These are phyloP conservation scores for Tricholoma bakamatsutake DNA, from an alignment of 768 basidiomycete genomes.

Conservation along the genomic window DNA sequence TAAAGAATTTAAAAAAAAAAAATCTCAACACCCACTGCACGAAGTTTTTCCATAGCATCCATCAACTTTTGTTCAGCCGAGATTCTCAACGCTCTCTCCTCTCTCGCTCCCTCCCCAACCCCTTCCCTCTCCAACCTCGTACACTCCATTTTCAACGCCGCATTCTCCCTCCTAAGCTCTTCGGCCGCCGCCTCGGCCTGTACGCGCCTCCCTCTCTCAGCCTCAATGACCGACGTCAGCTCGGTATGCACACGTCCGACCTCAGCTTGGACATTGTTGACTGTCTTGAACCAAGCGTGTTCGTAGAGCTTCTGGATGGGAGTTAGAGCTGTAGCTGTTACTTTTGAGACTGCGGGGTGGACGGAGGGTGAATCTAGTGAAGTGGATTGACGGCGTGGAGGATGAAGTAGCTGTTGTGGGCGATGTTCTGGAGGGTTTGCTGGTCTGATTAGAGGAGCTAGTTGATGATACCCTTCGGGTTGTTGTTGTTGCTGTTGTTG, in stretches of 20 bases:
- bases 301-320: slow-evolving; percentile 16
- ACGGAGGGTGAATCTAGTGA: neutral
- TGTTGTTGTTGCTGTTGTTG: too few relatives aligned
- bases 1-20: too few relatives aligned
- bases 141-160: slow-evolving; percentile 5
- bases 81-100: slow-evolving; percentile 11
- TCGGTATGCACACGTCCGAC: slow-evolving; percentile 13
- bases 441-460: neutral
- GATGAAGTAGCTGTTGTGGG: neutral
- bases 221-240: slow-evolving; percentile 6
- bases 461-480: too few relatives aligned
- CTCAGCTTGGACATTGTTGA: slow-evolving; percentile 15
- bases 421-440: neutral
- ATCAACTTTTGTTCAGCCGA: slow-evolving; percentile 12
- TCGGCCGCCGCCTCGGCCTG: neutral
- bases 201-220: slow-evolving; percentile 3
- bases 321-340: slow-evolving; percentile 8
- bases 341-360: slow-evolving; percentile 6
- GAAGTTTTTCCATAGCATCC: slow-evolving; percentile 9
- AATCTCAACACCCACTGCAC: slow-evolving; percentile 2
- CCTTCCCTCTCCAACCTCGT: neutral
- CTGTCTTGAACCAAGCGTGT: slow-evolving; percentile 14
- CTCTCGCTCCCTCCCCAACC: slow-evolving; percentile 10
- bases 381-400: too few relatives aligned
- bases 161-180: slow-evolving; percentile 4